Evolutionary conservation across 305 asterid genomes (phyloP), one percentile per base, ranked within the genome.

Genomic region (Petunia hybrid): DNA sequence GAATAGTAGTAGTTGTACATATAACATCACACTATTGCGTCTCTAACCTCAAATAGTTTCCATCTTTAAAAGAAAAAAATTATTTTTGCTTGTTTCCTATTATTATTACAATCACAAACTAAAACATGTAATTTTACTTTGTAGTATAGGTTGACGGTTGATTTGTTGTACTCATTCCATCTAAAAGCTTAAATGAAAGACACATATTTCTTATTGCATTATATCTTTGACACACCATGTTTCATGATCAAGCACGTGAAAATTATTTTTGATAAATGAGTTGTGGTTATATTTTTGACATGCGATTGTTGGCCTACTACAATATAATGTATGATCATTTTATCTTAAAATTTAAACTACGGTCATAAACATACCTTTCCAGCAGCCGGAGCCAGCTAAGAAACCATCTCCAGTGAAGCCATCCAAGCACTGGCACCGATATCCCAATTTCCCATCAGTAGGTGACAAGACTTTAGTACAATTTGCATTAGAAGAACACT

Each of bases 391-490:
- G 31, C 97, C 97, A 53, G 82, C 86, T 12, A 4, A 53, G 83
- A 89, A 94, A 4, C 98, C 98, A 80, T 94, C 97, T 2, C 98
- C 98, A 70, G 75, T 81, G 77, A 85, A 93, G 42, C 97, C 97
- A 48, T 88, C 86, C 9, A 36, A 51, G 84, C 98, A 94, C 83
- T 83, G 82, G 69, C 98, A 94, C 77, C 94, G 86, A 63, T 87
- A 84, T 39, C 89, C 94, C 80, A 81, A 14, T 8, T 77, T 76
- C 35, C 83, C 80, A 4, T 62, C 81, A 0, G 2, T 4, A 1
- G 89, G 85, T 38, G 93, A 84, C 70, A 22, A 8, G 2, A 91
- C 78, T 1, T 1, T 4, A 1, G 85, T 85, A 70, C 98, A 94
- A 39, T 66, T 86, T 0, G 95, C 92, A 73, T 91, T 79, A 4